Evolutionary conservation across 441 rosid species (phyloP).

Genomic region (Monsonia emarginata): DNA sequence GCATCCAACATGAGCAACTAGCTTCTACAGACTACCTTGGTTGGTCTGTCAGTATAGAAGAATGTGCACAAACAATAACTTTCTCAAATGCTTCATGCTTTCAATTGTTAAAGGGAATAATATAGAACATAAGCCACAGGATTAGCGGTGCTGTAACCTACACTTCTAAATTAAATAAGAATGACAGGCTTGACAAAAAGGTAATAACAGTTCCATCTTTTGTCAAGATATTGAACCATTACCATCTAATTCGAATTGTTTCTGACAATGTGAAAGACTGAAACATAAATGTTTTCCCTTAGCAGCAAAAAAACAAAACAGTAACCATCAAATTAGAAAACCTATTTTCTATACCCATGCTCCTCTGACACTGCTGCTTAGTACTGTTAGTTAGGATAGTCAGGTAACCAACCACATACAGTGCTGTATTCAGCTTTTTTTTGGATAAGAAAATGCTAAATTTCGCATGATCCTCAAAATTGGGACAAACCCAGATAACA

Average conservation of each 20-base stretch:
- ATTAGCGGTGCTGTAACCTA: neutral
- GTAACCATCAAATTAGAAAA: neutral
- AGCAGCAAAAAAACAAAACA: neutral
- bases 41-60: neutral
- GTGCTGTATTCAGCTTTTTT: neutral
- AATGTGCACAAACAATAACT: too few species aligned
- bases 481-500: neutral
- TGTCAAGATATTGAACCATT: neutral
- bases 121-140: neutral
- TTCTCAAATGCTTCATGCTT: neutral
- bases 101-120: neutral
- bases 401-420: neutral
- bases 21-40: neutral
- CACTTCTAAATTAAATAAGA: neutral
- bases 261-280: neutral
- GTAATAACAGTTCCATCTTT: neutral
- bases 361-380: neutral
- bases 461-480: neutral
- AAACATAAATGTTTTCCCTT: neutral
- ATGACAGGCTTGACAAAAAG: neutral
- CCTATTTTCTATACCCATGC: neutral
- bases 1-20: neutral
- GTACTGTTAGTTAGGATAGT: neutral
- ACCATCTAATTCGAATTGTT: neutral
- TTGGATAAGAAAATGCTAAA: too few species aligned